A percentile compares a stretch with the other conserved stretches of the same genome.
Evolutionary conservation across 805 yeast species (phyloP).

Genomic region (Lipomyces japonicus): DNA sequence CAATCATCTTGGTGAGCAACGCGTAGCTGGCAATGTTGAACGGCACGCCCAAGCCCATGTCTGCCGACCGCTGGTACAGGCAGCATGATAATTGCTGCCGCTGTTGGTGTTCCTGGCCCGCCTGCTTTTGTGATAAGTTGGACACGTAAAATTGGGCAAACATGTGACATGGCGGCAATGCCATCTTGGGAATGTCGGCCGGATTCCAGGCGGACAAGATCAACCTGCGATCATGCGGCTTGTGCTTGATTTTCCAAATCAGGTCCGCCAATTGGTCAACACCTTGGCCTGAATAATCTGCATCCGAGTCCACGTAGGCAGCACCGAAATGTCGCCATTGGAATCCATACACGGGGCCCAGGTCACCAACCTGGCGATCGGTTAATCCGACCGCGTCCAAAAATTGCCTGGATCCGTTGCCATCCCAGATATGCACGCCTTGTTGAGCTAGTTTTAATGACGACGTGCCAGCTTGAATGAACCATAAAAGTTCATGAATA

Average conservation of each 20-base stretch:
- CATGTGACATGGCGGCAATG: slow-evolving; percentile 97
- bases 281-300: slow-evolving; percentile 84
- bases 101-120: slow-evolving; percentile 21
- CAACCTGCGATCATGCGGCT: slow-evolving; percentile 92
- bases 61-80: slow-evolving; percentile 96
- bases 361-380: slow-evolving; percentile 82
- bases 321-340: slow-evolving; percentile 99
- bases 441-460: slow-evolving; percentile 71
- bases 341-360: slow-evolving; percentile 98
- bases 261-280: slow-evolving; percentile 83
- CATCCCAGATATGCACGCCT: slow-evolving; percentile 98
- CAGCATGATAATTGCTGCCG: slow-evolving; percentile 78
- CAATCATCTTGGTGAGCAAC: slow-evolving; percentile 86
- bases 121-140: slow-evolving; percentile 53
- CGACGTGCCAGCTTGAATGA: slow-evolving; percentile 83
- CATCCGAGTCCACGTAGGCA: slow-evolving; percentile 75
- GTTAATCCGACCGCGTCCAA: slow-evolving; percentile 77
- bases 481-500: slow-evolving; percentile 86
- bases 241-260: slow-evolving; percentile 72
- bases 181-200: slow-evolving; percentile 89
- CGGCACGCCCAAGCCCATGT: slow-evolving; percentile 99
- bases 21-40: slow-evolving; percentile 98
- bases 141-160: slow-evolving; percentile 92
- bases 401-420: slow-evolving; percentile 91
- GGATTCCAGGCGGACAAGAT: slow-evolving; percentile 99